A percentile compares a stretch with the other conserved stretches of the same genome.
Evolutionary conservation across 352 stramenopile genomes (phyloP).

Genomic region (Pythium aristosporum): DNA sequence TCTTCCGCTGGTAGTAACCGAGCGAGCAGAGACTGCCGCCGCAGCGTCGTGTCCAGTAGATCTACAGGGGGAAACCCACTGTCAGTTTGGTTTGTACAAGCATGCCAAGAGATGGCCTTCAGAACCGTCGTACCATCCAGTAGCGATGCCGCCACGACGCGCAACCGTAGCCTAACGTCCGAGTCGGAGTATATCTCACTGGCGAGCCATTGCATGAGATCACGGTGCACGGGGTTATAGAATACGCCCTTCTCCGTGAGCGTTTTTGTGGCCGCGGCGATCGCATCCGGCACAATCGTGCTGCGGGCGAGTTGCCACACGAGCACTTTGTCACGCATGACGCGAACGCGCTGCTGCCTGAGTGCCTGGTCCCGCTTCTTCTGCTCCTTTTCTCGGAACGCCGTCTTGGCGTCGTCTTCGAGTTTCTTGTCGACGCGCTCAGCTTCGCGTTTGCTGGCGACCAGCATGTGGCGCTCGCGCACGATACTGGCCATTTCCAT

Average conservation of each 20-base stretch:
- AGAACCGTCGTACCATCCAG: constrained; percentile 41
- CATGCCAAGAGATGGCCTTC: neutral
- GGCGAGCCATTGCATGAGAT: constrained; percentile 45
- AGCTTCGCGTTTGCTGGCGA: constrained; percentile 43
- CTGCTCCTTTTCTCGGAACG: constrained; percentile 48
- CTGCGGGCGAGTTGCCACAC: constrained; percentile 58
- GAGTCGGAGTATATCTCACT: constrained; percentile 41
- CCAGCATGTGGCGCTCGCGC: constrained; percentile 37
- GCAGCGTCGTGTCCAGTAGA: constrained; percentile 45
- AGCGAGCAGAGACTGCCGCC: constrained; percentile 43
- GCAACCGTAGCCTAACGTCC: constrained; percentile 46
- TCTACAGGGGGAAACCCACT: constrained; percentile 30
- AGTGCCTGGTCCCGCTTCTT: constrained; percentile 45
- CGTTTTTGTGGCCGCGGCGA: constrained; percentile 29
- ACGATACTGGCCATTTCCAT: constrained; percentile 57
- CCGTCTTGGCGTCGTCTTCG: constrained; percentile 52
- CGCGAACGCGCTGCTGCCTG: constrained; percentile 34
- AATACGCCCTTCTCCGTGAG: constrained; percentile 59
- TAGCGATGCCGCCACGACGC: constrained; percentile 30
- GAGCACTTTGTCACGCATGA: constrained; percentile 57
- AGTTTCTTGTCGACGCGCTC: constrained; percentile 44
- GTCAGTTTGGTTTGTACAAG: constrained; percentile 3
- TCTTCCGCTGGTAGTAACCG: constrained; percentile 42
- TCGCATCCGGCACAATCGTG: constrained; percentile 38
- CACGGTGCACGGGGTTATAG: constrained; percentile 58